These are phyloP conservation scores for Hippophae rhamnoides DNA, from an alignment of 306 rosid genomes.

Conservation along the genomic window DNA sequence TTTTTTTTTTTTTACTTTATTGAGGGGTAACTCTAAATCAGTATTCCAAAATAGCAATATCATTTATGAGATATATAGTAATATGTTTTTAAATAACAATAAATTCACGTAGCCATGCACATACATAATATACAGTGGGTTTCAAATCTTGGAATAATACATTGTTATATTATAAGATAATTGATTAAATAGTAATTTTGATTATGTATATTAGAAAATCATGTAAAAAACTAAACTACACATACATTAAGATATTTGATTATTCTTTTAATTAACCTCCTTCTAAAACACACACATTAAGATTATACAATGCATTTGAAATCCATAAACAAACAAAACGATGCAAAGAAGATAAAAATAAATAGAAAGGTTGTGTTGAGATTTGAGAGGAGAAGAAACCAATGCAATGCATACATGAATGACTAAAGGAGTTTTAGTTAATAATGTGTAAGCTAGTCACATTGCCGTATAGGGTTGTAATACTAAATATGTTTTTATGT, in stretches of 20 bases:
- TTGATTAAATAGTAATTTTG: background rate
- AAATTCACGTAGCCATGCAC: no score
- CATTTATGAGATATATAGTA: no score
- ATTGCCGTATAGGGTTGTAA: constrained; percentile 41
- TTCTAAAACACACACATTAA: constrained; percentile 2
- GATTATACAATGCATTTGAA: background rate
- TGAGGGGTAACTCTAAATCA: background rate
- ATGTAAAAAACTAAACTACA: constrained; percentile 16
- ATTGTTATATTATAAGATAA: no score
- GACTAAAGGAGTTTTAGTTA: background rate
- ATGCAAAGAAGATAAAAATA: constrained; percentile 7
- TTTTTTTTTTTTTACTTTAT: background rate
- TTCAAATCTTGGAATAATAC: no score
- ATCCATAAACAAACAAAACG: constrained; percentile 28
- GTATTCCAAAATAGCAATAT: no score
- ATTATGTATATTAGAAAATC: constrained; percentile 19
- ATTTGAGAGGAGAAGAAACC: constrained; percentile 49
- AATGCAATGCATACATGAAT: constrained; percentile 9
- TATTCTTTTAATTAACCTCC: constrained; percentile 18
- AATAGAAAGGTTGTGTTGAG: constrained; percentile 20
- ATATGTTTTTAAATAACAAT: no score
- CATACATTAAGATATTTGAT: no score
- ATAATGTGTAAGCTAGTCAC: constrained; percentile 5
- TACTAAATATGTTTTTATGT: background rate
- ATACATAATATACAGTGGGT: no score